A percentile compares a stretch with the other conserved stretches of the same genome.
These are phyloP conservation scores for Dalbergia oliveri DNA, from an alignment of 306 rosid genomes.

Conservation along the genomic window DNA sequence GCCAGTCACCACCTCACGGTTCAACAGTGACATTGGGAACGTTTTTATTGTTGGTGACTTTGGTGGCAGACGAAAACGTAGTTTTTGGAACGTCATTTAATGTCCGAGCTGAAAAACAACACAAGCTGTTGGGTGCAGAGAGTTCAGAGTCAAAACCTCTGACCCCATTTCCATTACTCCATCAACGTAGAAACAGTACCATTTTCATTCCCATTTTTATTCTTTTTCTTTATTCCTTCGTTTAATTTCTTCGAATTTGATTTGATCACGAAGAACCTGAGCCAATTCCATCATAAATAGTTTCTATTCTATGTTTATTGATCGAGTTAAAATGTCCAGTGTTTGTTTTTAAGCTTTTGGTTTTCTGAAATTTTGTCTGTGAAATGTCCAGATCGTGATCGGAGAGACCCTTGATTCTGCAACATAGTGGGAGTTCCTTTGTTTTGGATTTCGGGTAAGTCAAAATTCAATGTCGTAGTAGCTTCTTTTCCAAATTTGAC, in stretches of 20 bases:
- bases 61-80: not conserved
- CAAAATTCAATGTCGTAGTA: not conserved
- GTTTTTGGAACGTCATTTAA: constrained; percentile 33
- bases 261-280: not conserved
- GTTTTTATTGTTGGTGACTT: not conserved
- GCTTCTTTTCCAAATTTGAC: constrained; percentile 21
- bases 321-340: not conserved
- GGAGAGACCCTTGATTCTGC: constrained; percentile 31
- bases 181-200: not conserved
- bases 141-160: constrained; percentile 22
- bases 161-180: constrained; percentile 48
- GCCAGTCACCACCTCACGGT: not conserved
- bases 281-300: not conserved
- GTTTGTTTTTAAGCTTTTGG: not conserved
- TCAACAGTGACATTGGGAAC: not conserved
- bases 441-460: constrained; percentile 35
- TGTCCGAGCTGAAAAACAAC: constrained; percentile 22
- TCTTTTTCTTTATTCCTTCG: not conserved
- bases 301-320: not conserved
- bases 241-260: constrained; percentile 28
- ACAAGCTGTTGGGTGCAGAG: constrained; percentile 15
- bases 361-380: constrained; percentile 16
- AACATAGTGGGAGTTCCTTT: constrained; percentile 8
- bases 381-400: constrained; percentile 51
- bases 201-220: not conserved